Conservation (phyloP, 441 rosid genomes). For the Gossypium aridum region DNA sequence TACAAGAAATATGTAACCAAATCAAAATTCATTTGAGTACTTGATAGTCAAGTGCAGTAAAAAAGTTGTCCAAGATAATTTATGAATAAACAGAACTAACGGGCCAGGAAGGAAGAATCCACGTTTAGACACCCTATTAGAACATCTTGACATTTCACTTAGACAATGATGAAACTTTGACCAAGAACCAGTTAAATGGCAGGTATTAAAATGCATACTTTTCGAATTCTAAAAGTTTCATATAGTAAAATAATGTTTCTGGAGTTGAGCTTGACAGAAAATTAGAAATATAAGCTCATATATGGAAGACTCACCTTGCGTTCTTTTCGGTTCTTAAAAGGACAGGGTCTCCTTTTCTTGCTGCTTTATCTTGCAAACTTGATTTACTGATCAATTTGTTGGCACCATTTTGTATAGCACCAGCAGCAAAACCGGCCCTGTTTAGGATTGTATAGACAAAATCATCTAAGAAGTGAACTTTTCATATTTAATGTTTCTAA, state of each 20-base stretch:
- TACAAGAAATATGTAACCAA: neutral
- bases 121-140: neutral
- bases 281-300: neutral
- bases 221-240: neutral
- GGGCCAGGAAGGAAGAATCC: neutral
- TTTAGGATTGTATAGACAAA: constrained; percentile 1
- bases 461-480: neutral
- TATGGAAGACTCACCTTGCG: constrained; percentile 20
- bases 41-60: neutral
- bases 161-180: neutral
- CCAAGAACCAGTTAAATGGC: neutral
- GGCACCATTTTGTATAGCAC: constrained; percentile 22
- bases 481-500: neutral
- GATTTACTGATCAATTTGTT: constrained; percentile 22
- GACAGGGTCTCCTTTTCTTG: constrained; percentile 27
- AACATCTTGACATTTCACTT: neutral
- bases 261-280: neutral
- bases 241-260: neutral
- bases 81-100: neutral
- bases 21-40: neutral
- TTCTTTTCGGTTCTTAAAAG: constrained; percentile 22
- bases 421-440: constrained; percentile 9
- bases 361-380: constrained; percentile 26
- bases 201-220: neutral
- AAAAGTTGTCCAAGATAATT: neutral